Base-by-base conservation (phyloP, 2,329 filamentous ascomycete species). In the Colletotrichum zoysiae region DNA sequence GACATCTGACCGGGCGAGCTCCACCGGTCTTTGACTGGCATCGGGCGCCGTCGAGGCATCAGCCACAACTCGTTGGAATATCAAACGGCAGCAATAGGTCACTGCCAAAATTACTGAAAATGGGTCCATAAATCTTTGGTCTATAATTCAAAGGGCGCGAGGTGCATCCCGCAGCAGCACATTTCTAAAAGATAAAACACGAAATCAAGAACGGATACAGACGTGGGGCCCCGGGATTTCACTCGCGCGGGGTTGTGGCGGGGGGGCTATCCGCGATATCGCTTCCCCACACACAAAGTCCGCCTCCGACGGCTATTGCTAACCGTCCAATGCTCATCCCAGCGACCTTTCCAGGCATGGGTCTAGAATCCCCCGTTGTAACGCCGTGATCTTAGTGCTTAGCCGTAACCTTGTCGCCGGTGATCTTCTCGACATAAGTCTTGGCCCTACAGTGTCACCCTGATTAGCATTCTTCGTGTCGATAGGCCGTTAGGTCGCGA, bases 381-480 rank as follows among this genome's bases (percentile, higher is more conserved):
- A 81, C 79, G 80, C 82, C 79, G 79, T 82, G 80, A 81, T 76
- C 78, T 82, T 89, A 92, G 87, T 92, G 90, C 87, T 92, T 92
- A 78, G 89, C 89, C 75, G 89, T 89, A 78, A 90, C 88, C 78
- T 81, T 77, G 35, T 92, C 90, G 73, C 90, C 90, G 60, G 90
- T 92, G 80, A 91, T 73, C 81, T 89, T 89, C 82, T 92, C 90
- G 74, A 92, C 88, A 76, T 91, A 91, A 67, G 84, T 85, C 84
- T 92, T 92, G 74, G 90, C 90, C 86, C 89, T 91, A 76, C 80
- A 67, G 65, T 73, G 56, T 18, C 44, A 67, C 65, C 63, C 46
- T 40, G 35, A 76, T 79, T 74, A 82, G 79, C 50, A 75, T 61
- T 40, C 26, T 53, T 33, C 23, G 30, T 56, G 18, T 57, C 16